Evolutionary conservation across 768 basidiomycete species (phyloP).

Genomic region (Pleurotus djamor): DNA sequence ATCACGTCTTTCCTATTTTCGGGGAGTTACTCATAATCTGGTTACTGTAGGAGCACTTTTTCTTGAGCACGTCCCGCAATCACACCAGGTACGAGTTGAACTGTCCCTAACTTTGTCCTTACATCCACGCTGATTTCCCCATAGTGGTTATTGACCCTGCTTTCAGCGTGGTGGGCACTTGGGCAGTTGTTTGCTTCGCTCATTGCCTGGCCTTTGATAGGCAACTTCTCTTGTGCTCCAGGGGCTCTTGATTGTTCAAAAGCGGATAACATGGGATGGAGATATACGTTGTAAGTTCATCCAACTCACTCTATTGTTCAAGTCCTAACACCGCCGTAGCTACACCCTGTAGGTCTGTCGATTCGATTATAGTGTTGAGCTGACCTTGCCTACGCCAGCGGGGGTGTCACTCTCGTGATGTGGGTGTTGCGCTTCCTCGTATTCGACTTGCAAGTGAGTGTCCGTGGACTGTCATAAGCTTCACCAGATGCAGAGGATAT

Average conservation of each 20-base stretch:
- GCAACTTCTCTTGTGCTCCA: slow-evolving; percentile 48
- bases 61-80: slow-evolving; percentile 41
- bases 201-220: slow-evolving; percentile 55
- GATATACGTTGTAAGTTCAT: slow-evolving; percentile 45
- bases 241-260: slow-evolving; percentile 40
- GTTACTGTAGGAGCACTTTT: slow-evolving; percentile 33
- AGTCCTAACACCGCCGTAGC: slow-evolving; percentile 16
- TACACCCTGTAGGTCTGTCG: slow-evolving; percentile 32
- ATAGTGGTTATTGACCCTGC: slow-evolving; percentile 50
- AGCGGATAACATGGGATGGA: slow-evolving; percentile 58
- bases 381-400: slow-evolving; percentile 18
- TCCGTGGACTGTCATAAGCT: not conserved
- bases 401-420: slow-evolving; percentile 46
- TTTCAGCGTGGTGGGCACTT: slow-evolving; percentile 54
- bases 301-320: slow-evolving; percentile 1
- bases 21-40: not conserved
- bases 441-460: slow-evolving; percentile 51
- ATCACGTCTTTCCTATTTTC: not conserved
- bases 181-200: slow-evolving; percentile 52
- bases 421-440: slow-evolving; percentile 55
- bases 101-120: slow-evolving; percentile 1
- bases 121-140: not conserved
- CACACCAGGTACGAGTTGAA: slow-evolving; percentile 27
- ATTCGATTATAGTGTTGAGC: not conserved
- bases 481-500: not conserved